Evolutionary conservation across 805 yeast species (phyloP), one percentile per base, ranked within the genome.

Genomic region (Yarrowia hollandica): DNA sequence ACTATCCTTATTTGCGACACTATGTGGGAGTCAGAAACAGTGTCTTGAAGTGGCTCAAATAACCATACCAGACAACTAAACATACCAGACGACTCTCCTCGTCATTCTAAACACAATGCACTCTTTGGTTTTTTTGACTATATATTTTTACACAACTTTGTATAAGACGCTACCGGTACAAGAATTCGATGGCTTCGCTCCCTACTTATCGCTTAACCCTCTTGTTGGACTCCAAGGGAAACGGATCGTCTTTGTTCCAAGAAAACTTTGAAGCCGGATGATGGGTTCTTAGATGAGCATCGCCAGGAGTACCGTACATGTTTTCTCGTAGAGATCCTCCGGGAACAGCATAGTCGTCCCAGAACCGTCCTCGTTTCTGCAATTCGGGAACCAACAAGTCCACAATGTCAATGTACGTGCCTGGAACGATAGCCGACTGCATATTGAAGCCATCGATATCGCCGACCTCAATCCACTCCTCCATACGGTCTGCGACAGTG

Each of bases 361-460:
- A 68, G 14, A 69, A 69, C 69, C 66, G 28, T 3, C 76, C 76
- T 41, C 75, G 67, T 19, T 61, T 62, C 60, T 70, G 69, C 39
- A 76, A 66, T 52, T 71, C 77, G 18, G 79, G 78, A 25, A 76
- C 63, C 35, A 76, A 60, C 16, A 62, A 61, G 4, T 75, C 72
- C 16, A 74, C 74, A 42, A 76, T 64, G 10, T 77, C 77, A 60
- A 72, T 74, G 46, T 72, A 69, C 3, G 74, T 63, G 6, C 71
- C 74, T 16, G 76, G 77, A 21, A 69, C 63, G 7, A 73, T 66
- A 1, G 77, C 72, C 62, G 74, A 72, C 4, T 72, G 69, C 54
- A 77, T 65, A 59, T 77, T 77, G 63, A 76, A 75, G 1, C 80
- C 80, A 62, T 77, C 80, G 21, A 77, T 69, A 50, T 71, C 77